These are phyloP conservation scores for Nasturtium officinale DNA, from an alignment of 345 rosid genomes.

Conservation along the genomic window DNA sequence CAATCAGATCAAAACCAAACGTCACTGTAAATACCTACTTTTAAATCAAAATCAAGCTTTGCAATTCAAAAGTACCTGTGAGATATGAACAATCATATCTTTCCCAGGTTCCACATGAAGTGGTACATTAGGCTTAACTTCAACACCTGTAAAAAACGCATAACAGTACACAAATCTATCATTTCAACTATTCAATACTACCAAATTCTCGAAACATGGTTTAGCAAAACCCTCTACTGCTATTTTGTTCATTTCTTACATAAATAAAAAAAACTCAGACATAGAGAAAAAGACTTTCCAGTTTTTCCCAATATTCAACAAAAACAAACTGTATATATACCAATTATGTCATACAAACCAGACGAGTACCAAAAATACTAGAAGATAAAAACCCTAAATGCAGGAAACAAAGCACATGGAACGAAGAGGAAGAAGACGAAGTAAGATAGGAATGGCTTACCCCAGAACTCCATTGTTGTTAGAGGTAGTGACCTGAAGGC, in stretches of 20 bases:
- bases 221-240: neutral
- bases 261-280: neutral
- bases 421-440: neutral
- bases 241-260: neutral
- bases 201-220: neutral
- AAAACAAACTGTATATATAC: constrained; percentile 1
- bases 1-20: neutral
- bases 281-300: neutral
- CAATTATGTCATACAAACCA: neutral
- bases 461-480: constrained; percentile 62
- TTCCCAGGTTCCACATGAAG: constrained; percentile 45
- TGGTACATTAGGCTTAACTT: constrained; percentile 55
- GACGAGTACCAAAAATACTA: no score
- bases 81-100: constrained; percentile 55
- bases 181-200: neutral
- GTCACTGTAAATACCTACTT: neutral
- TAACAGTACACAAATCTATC: neutral
- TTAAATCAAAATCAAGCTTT: neutral
- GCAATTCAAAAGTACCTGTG: constrained; percentile 51
- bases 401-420: no score
- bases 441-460: constrained; percentile 34
- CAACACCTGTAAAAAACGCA: constrained; percentile 55
- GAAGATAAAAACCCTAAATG: no score
- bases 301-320: neutral
- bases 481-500: constrained; percentile 6